Evolutionary conservation across 345 rosid genomes (phyloP), one percentile per base, ranked within the genome.

Genomic region (Geranium rotundifolium): DNA sequence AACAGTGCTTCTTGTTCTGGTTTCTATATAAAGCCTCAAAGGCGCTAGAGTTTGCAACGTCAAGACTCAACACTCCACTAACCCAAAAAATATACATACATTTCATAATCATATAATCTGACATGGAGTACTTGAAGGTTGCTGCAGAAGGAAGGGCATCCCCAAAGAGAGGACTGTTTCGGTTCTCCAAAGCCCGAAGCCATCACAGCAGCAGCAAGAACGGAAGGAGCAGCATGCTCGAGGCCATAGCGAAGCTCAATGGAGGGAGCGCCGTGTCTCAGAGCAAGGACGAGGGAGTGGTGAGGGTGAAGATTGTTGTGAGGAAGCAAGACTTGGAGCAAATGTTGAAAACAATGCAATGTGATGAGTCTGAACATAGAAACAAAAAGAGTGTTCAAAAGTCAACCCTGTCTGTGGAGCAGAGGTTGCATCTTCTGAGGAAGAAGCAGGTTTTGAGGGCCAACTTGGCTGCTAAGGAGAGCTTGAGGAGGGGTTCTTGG

Each of bases 241-340:
- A 72, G 50, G 64, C 68, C 18, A 65, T 67, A 37, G 56, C 74
- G 5, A 67, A 68, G 34, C 58, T 63, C 13, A 75, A 61, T 15
- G 55, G 19, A 4, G 76, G 70, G 16, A 60, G 64, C 3, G 65
- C 65, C 27, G 67, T 68, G 17, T 66, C 78, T 7, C 74, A 76
- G 1, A 56, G 23, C 34, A 23, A 54, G 13, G 54, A 50, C 19
- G 74, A 66, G 46, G 81, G 83, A 56, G 77, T 29, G 15, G 65
- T 78, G 63, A 74, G 78, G 68, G 41, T 79, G 70, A 80, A 77
- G 72, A 37, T 84, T 20, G 41, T 76, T 13, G 76, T 80, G 7
- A 73, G 72, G 69, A 79, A 70, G 71, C 72, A 81, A 74, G 85
- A 84, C 63, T 67, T 81, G 41, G 77, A 67, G 66, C 80, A 77